Conservation (phyloP, 495 filamentous ascomycete species). For the Xylaria flabelliformis region DNA sequence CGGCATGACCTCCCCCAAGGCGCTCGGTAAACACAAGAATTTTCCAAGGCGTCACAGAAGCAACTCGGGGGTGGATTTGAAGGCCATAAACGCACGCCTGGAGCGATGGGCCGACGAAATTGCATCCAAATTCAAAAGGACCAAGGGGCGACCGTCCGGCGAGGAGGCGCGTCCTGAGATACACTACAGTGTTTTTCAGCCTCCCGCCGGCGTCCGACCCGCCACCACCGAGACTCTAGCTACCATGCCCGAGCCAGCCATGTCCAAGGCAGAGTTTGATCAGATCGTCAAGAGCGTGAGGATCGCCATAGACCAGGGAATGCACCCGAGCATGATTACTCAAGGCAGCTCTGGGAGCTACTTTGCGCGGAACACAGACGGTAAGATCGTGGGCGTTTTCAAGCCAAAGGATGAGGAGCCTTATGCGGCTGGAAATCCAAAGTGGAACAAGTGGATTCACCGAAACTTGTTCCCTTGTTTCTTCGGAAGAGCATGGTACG, state of each 20-base stretch:
- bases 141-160: slow-evolving; percentile 69
- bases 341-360: slow-evolving; percentile 98
- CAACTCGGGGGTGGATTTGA: slow-evolving; percentile 93
- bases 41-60: slow-evolving; percentile 69
- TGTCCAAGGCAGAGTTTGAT: slow-evolving; percentile 83
- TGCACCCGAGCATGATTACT: slow-evolving; percentile 93
- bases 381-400: slow-evolving; percentile 96
- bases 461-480: slow-evolving; percentile 95
- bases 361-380: slow-evolving; percentile 89
- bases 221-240: slow-evolving; percentile 77
- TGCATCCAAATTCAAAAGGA: slow-evolving; percentile 93
- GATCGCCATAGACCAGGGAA: slow-evolving; percentile 85
- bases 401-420: slow-evolving; percentile 99
- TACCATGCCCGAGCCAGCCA: slow-evolving; percentile 56
- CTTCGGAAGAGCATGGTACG: slow-evolving; percentile 87
- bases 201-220: slow-evolving; percentile 82
- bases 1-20: slow-evolving; percentile 63
- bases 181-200: slow-evolving; percentile 93
- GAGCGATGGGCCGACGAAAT: slow-evolving; percentile 99
- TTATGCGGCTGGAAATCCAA: slow-evolving; percentile 88
- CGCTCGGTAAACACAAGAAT: slow-evolving; percentile 45
- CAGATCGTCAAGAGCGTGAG: slow-evolving; percentile 88
- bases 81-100: slow-evolving; percentile 95
- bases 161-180: slow-evolving; percentile 94
- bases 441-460: slow-evolving; percentile 97